Base-by-base conservation (phyloP, 768 basidiomycete species). In the Tylopilus balloui region DNA sequence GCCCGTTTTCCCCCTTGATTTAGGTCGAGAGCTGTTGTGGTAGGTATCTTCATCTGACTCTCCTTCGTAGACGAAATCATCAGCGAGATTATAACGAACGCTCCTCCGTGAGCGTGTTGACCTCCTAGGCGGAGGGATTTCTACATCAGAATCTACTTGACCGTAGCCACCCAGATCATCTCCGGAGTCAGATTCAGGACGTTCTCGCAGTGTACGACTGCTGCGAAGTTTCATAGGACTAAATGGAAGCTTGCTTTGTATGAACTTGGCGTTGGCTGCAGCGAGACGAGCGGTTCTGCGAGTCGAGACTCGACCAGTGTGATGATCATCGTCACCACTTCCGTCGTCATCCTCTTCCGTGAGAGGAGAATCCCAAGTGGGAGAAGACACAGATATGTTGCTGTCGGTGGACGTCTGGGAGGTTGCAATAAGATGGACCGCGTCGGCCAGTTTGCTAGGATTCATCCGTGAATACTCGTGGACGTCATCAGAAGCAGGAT, bases 151-250 rank as follows among this genome's bases (percentile, higher is more conserved):
- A 32, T 57, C 59, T 15, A 64, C 57, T 36, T 68, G 65, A 43
- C 69, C 66, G 34, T 73, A 73, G 27, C 66, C 68, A 25, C 74
- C 76, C 0, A 71, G 56, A 10, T 69, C 70, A 14, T 68, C 67
- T 28, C 70, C 78, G 12, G 77, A 78, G 20, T 74, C 65, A 12
- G 54, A 53, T 34, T 10, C 21, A 15, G 21, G 29, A 25, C 4
- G 53, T 66, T 35, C 62, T 65, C 27, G 71, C 63, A 9, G 52
- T 11, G 42, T 17, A 8, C 31, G 59, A 41, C 35, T 50, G 15
- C 78, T 50, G 15, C 81, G 76, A 31, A 78, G 77, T 66, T 83
- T 88, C 61, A 66, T 76, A 0, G 87, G 84, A 57, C 84, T 87
- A 66, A 83, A 87, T 7, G 84, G 84, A 29, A 86, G 74, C 31